A percentile compares a stretch with the other conserved stretches of the same genome.
Conservation (phyloP, 2,329 filamentous ascomycete genomes). For the Aciculosporium take region DNA sequence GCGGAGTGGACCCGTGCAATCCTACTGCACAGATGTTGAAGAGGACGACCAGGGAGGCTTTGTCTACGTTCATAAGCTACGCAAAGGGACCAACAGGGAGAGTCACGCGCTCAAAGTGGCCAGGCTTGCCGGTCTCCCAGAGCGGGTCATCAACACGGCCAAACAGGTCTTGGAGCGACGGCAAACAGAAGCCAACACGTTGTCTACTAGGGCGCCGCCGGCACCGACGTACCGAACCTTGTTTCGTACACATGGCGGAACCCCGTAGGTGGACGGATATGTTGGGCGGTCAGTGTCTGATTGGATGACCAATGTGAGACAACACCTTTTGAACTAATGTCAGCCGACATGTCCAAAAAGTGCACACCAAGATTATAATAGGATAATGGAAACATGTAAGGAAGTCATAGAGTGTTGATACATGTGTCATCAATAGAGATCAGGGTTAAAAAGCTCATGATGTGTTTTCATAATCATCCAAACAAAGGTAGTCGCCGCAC, state of each 20-base stretch:
- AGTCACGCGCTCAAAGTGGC: constrained; percentile 96
- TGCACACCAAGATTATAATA: constrained; percentile 4
- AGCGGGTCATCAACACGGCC: constrained; percentile 56
- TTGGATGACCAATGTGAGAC: not conserved
- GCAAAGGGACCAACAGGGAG: constrained; percentile 66
- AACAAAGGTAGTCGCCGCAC: not conserved
- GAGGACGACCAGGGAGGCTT: constrained; percentile 61
- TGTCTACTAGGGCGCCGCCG: constrained; percentile 1
- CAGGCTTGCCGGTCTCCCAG: constrained; percentile 66
- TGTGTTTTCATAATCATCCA: constrained; percentile 42
- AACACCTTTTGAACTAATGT: constrained; percentile 10
- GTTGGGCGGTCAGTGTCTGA: not conserved
- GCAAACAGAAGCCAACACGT: not conserved
- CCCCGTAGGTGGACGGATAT: not conserved
- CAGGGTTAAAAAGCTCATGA: constrained; percentile 59
- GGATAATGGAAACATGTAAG: constrained; percentile 6
- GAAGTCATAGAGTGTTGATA: constrained; percentile 45
- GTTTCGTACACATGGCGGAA: not conserved
- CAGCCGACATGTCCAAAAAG: constrained; percentile 24
- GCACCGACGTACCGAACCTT: not conserved
- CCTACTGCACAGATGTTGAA: constrained; percentile 80
- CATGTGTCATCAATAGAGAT: constrained; percentile 42
- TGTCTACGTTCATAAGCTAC: constrained; percentile 72
- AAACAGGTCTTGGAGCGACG: constrained; percentile 33
- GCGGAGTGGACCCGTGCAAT: constrained; percentile 37